Evolutionary conservation across 352 stramenopile genomes (phyloP).

Genomic region (Pythium apleroticum): DNA sequence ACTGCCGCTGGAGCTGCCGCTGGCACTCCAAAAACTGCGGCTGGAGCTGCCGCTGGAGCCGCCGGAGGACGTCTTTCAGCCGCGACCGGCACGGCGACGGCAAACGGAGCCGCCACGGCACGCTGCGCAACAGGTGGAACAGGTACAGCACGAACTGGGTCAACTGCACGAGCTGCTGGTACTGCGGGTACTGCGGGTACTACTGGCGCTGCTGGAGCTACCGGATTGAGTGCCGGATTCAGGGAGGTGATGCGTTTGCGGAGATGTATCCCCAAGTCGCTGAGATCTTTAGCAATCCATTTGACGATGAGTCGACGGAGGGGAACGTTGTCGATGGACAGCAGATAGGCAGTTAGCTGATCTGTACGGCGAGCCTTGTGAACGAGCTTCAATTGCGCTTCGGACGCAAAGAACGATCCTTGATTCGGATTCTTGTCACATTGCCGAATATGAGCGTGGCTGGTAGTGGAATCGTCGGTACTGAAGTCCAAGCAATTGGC

Average conservation of each 20-base stretch:
- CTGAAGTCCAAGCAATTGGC: slow-evolving; percentile 23
- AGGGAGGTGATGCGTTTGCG: no score
- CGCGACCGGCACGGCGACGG: background rate
- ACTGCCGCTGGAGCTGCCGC: background rate
- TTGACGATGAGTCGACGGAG: background rate
- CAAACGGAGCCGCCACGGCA: background rate
- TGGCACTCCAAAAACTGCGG: background rate
- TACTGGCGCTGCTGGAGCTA: background rate
- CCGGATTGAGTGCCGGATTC: background rate
- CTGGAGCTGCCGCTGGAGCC: background rate
- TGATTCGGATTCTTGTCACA: slow-evolving; percentile 21
- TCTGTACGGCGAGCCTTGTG: slow-evolving; percentile 3
- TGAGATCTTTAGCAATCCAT: background rate
- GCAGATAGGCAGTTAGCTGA: slow-evolving; percentile 10
- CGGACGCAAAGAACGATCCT: slow-evolving; percentile 11
- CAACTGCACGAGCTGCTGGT: background rate
- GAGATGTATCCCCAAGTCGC: background rate
- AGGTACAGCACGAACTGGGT: background rate
- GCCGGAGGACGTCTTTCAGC: background rate
- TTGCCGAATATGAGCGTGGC: slow-evolving; percentile 19
- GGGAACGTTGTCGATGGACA: background rate
- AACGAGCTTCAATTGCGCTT: background rate
- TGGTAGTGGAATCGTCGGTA: background rate
- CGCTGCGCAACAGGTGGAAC: background rate
- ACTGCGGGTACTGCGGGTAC: background rate